Percentiles rank a stretch among this genome's conserved stretches.
These are phyloP conservation scores for Mycena galericulata DNA, from an alignment of 768 basidiomycete genomes.

Conservation along the genomic window DNA sequence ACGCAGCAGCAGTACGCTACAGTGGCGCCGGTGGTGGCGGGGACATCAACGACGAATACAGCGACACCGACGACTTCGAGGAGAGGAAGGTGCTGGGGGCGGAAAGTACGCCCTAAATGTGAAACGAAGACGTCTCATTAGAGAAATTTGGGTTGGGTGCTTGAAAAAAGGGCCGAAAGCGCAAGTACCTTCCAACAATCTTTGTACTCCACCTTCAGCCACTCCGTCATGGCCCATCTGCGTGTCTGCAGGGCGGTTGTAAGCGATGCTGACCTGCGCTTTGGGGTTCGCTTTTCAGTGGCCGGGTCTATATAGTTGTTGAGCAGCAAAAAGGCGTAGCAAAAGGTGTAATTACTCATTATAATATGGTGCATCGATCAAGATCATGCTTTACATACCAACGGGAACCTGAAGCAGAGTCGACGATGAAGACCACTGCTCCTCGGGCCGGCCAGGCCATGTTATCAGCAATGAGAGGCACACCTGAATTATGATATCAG, in stretches of 20 bases:
- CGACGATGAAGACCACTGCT: slow-evolving; percentile 61
- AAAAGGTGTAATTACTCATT: slow-evolving; percentile 57
- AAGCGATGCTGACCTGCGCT: slow-evolving; percentile 50
- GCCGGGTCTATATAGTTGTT: slow-evolving; percentile 55
- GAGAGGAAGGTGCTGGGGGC: background rate
- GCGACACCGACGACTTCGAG: slow-evolving; percentile 3
- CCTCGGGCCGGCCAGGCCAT: slow-evolving; percentile 64
- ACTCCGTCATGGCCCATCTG: slow-evolving; percentile 66
- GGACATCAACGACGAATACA: slow-evolving; percentile 8
- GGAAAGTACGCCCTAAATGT: slow-evolving; percentile 48
- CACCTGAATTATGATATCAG: slow-evolving; percentile 54
- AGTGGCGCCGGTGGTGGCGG: slow-evolving; percentile 8
- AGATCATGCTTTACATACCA: slow-evolving; percentile 70
- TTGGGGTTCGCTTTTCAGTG: slow-evolving; percentile 55
- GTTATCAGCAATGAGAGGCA: slow-evolving; percentile 69
- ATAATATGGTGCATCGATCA: slow-evolving; percentile 65
- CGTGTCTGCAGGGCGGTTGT: slow-evolving; percentile 61
- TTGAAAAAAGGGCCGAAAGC: background rate
- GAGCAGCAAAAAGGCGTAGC: background rate
- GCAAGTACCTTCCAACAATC: slow-evolving; percentile 58
- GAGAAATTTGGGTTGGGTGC: slow-evolving; percentile 13
- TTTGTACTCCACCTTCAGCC: slow-evolving; percentile 58
- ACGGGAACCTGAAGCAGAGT: slow-evolving; percentile 69
- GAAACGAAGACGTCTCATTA: slow-evolving; percentile 61
- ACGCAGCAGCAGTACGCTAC: slow-evolving; percentile 12